These are phyloP conservation scores for Suillus paluster DNA, from an alignment of 768 basidiomycete genomes.

Conservation along the genomic window DNA sequence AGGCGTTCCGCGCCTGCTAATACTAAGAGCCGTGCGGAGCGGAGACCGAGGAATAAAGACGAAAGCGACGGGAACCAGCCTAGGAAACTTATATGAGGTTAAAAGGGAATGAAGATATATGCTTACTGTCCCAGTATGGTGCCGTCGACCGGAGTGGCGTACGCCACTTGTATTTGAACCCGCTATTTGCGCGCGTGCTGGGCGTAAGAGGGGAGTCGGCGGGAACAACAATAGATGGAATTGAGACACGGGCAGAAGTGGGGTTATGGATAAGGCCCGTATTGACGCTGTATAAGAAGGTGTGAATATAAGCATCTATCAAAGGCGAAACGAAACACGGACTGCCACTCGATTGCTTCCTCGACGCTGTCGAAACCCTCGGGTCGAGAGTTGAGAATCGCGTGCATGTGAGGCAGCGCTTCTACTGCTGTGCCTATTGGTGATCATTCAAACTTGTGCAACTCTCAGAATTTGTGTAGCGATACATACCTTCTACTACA, in stretches of 20 bases:
- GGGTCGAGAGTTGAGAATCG: slow-evolving; percentile 82
- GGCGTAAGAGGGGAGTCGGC: slow-evolving; percentile 41
- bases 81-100: slow-evolving; percentile 32
- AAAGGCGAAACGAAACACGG: slow-evolving; percentile 37
- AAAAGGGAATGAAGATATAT: slow-evolving; percentile 5
- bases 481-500: slow-evolving; percentile 80
- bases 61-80: slow-evolving; percentile 94
- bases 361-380: slow-evolving; percentile 83
- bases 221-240: slow-evolving; percentile 75
- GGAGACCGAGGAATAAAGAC: slow-evolving; percentile 71
- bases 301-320: not conserved
- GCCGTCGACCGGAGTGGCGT: slow-evolving; percentile 84
- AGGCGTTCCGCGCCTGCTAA: slow-evolving; percentile 93
- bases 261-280: slow-evolving; percentile 84
- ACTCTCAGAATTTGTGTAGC: not conserved
- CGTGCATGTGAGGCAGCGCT: slow-evolving; percentile 91
- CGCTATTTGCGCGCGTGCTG: slow-evolving; percentile 28
- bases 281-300: slow-evolving; percentile 55
- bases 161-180: slow-evolving; percentile 66
- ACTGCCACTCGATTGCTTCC: slow-evolving; percentile 97
- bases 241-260: slow-evolving; percentile 84
- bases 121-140: slow-evolving; percentile 86
- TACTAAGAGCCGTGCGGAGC: slow-evolving; percentile 84
- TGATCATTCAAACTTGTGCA: not conserved
- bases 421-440: slow-evolving; percentile 85